Percentiles rank a stretch among this genome's conserved stretches.
Evolutionary conservation across 2,329 filamentous ascomycete genomes (phyloP).

Genomic region (Neofusicoccum laricinum): DNA sequence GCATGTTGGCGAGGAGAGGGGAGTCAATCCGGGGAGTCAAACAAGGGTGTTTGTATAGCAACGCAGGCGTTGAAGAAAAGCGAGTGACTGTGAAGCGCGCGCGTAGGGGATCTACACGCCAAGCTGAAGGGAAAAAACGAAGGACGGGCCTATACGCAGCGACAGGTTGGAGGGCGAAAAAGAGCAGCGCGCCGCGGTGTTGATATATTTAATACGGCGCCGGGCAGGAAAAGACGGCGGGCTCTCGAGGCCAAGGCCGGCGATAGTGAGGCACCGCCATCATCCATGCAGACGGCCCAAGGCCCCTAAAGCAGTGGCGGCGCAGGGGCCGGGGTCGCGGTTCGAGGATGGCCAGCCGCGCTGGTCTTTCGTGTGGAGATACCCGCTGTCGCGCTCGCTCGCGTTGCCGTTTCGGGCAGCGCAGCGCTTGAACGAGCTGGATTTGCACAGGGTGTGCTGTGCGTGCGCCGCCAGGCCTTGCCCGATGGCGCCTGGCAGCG

Average conservation of each 20-base stretch:
- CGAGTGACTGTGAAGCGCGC: constrained; percentile 4
- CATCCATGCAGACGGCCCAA: constrained; percentile 4
- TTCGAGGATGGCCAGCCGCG: too few relatives aligned
- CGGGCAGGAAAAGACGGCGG: background rate
- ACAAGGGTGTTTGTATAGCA: background rate
- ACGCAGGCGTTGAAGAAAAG: background rate
- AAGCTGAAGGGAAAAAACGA: background rate
- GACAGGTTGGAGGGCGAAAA: background rate
- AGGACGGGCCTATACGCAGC: background rate
- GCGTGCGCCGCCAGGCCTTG: background rate
- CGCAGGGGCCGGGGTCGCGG: constrained; percentile 4
- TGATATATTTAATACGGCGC: constrained; percentile 1
- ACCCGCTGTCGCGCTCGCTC: background rate
- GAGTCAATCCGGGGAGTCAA: background rate
- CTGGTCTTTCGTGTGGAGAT: background rate
- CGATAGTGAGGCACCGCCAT: background rate
- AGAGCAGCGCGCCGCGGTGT: background rate
- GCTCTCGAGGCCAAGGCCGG: background rate
- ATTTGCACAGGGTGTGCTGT: background rate
- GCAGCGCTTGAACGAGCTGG: constrained; percentile 9
- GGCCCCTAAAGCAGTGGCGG: background rate
- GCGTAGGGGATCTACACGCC: background rate
- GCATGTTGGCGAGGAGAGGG: constrained; percentile 26
- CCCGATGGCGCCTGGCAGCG: background rate
- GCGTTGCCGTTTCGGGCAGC: background rate